Evolutionary conservation across 441 rosid genomes (phyloP).

Genomic region (Eruca vesicaria): DNA sequence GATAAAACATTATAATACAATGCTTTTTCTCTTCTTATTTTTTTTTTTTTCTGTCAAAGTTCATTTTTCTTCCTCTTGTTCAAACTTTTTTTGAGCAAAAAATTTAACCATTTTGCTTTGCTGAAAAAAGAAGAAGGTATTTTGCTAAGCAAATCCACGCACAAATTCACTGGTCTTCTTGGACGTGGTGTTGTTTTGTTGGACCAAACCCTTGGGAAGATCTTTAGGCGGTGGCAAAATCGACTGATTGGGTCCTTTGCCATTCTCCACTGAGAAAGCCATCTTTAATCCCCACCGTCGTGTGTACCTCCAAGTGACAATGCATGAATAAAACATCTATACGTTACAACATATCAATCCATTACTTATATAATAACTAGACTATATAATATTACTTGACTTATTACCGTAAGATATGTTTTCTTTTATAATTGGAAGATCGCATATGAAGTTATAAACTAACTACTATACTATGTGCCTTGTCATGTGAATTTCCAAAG

Average conservation of each 20-base stretch:
- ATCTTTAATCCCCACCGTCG: conserved; percentile 92
- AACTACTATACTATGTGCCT: too few relatives aligned
- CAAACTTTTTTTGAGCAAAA: conserved; percentile 20
- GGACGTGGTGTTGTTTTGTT: conserved; percentile 23
- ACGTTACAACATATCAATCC: conserved; percentile 31
- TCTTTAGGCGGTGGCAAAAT: conserved; percentile 87
- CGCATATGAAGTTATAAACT: too few relatives aligned
- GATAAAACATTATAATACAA: conserved; percentile 13
- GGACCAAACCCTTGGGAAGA: conserved; percentile 71
- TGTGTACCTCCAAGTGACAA: conserved; percentile 73
- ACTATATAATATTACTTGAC: conserved; percentile 3
- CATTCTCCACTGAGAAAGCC: conserved; percentile 93
- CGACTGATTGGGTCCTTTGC: conserved; percentile 78
- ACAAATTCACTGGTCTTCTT: conserved; percentile 15
- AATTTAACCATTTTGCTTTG: conserved; percentile 7
- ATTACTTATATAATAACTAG: conserved; percentile 17
- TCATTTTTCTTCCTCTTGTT: conserved; percentile 11
- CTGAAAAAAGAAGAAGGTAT: conserved; percentile 6
- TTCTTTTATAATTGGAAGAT: too few relatives aligned
- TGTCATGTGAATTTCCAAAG: too few relatives aligned
- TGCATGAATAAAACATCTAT: conserved; percentile 59
- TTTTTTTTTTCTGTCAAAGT: too few relatives aligned
- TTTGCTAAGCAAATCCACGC: conserved; percentile 18
- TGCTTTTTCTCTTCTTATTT: not conserved
- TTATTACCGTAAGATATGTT: not conserved